Evolutionary conservation across 345 rosid species (phyloP).

Genomic region (Adansonia digitata): DNA sequence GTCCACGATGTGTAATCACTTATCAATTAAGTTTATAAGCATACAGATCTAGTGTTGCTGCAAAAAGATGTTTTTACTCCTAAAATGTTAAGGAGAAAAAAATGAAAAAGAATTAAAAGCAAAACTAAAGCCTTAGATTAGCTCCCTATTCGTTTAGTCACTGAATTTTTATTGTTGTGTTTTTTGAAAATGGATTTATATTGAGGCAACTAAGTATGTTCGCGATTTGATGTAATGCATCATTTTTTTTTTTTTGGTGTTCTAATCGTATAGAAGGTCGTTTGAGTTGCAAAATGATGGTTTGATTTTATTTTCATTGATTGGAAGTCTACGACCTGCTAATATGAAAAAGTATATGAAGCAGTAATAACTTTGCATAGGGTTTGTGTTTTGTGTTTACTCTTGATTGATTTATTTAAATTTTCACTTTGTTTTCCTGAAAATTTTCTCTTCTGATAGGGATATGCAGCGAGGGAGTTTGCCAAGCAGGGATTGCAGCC

Average conservation of each 20-base stretch:
- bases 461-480: slow-evolving; percentile 97
- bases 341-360: not conserved
- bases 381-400: no score
- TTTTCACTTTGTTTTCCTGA: not conserved
- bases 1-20: not conserved
- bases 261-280: not conserved
- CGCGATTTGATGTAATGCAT: not conserved
- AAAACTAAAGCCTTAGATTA: not conserved
- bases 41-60: not conserved
- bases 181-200: not conserved
- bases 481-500: slow-evolving; percentile 73
- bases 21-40: not conserved
- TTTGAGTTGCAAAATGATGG: not conserved
- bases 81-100: not conserved
- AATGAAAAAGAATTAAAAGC: not conserved
- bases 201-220: not conserved
- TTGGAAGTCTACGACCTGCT: not conserved
- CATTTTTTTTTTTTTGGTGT: not conserved
- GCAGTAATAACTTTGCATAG: not conserved
- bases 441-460: slow-evolving; percentile 35
- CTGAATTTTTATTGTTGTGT: not conserved
- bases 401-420: not conserved
- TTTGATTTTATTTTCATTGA: not conserved
- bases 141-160: not conserved
- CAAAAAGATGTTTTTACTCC: not conserved